Evolutionary conservation across 1,284 basidiomycete species (phyloP), one percentile per base, ranked within the genome.

Genomic region (Fomitopsis betulina): DNA sequence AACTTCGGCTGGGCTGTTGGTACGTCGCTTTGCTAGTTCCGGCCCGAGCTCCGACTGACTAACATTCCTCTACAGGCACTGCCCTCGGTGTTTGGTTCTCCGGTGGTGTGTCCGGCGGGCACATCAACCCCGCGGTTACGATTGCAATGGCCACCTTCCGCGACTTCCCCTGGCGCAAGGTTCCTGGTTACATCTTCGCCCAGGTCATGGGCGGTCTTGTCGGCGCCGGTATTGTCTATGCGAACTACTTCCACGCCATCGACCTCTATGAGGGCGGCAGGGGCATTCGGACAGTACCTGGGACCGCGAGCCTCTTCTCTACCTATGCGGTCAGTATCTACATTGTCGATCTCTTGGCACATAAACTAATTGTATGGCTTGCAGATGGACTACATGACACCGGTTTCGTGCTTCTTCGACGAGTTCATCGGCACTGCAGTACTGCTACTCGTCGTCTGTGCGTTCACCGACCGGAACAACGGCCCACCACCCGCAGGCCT

Each of bases 81-180:
- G 81, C 83, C 8, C 73, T 91, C 65, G 89, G 87, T 42, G 86
- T 86, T 2, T 90, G 86, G 86, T 74, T 84, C 6, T 79, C 81
- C 13, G 80, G 76, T 53, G 84, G 84, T 50, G 81, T 89, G 58
- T 89, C 87, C 51, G 88, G 89, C 19, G 90, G 88, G 35, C 89
- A 92, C 67, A 81, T 91, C 62, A 92, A 92, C 66, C 90, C 89
- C 47, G 88, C 87, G 25, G 89, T 91, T 13, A 93, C 91, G 2
- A 66, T 93, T 38, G 78, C 84, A 5, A 66, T 92, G 49, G 88
- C 88, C 1, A 75, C 83, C 5, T 84, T 85, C 67, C 83, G 91
- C 58, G 79, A 79, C 53, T 93, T 94, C 71, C 89, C 93, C 1
- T 87, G 85, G 83, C 81, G 79, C 60, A 93, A 93, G 68, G 88